Percentiles rank a stretch among this genome's conserved stretches.
phyloP scores from a whole-genome alignment of 305 asterid species.

The Solanum hybrid region DNA sequence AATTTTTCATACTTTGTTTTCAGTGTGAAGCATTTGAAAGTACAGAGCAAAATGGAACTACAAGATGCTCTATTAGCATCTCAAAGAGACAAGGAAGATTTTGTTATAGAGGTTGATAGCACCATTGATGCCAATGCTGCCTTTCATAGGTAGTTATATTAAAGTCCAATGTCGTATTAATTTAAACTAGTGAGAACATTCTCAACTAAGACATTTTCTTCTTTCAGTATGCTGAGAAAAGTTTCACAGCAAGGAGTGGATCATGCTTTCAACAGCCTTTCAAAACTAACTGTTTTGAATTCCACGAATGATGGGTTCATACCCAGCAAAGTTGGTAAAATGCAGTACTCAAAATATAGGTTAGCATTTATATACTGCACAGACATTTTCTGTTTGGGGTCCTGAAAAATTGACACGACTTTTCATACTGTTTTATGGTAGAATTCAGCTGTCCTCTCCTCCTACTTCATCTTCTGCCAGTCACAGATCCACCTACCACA shows the following conservation, averaged over 20 bases:
- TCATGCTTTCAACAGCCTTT: constrained; percentile 47
- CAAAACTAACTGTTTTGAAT: constrained; percentile 36
- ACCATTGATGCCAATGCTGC: constrained; percentile 63
- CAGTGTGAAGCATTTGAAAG: constrained; percentile 86
- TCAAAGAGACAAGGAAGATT: constrained; percentile 61
- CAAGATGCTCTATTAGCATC: constrained; percentile 58
- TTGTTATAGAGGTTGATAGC: constrained; percentile 86
- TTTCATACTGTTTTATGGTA: constrained; percentile 25
- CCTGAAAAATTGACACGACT: not conserved
- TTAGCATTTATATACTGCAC: constrained; percentile 19
- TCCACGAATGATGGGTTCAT: constrained; percentile 23
- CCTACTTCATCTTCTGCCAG: constrained; percentile 64
- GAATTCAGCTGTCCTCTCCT: constrained; percentile 79
- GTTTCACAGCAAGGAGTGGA: constrained; percentile 61
- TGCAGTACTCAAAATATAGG: constrained; percentile 78
- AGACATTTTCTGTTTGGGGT: not conserved
- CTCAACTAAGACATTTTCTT: constrained; percentile 9
- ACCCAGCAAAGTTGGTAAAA: constrained; percentile 43
- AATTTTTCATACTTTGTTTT: constrained; percentile 3
- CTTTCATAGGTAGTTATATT: constrained; percentile 59
- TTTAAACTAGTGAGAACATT: not conserved
- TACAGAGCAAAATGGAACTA: constrained; percentile 56
- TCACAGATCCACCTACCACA: constrained; percentile 31
- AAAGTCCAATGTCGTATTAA: not conserved
- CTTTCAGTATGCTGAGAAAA: constrained; percentile 59